These are phyloP conservation scores for Parasitella parasitica DNA, from an alignment of 371 early-diverging fungal species.

Conservation along the genomic window DNA sequence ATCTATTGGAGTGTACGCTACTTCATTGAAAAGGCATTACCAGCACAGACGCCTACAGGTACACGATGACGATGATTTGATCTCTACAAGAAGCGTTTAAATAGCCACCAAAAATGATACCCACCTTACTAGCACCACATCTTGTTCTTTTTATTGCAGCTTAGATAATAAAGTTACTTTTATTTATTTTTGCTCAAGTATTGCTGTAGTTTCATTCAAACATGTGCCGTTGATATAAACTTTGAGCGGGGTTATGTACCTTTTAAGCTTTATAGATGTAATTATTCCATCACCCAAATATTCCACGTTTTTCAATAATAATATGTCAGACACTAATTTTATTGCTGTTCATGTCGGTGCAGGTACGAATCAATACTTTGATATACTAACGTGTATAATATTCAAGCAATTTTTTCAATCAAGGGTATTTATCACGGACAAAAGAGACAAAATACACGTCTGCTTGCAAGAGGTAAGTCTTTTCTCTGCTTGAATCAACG, in stretches of 20 bases:
- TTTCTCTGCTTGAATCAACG: not conserved
- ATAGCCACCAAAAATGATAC: not conserved
- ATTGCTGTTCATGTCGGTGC: constrained; percentile 66
- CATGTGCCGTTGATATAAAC: too few relatives aligned
- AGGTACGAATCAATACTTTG: constrained; percentile 25
- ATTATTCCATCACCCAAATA: too few relatives aligned
- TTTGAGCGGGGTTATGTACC: not conserved
- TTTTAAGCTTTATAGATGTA: not conserved
- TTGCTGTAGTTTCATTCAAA: too few relatives aligned
- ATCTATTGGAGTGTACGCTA: constrained; percentile 26
- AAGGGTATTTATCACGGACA: constrained; percentile 35
- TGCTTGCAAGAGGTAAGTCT: constrained; percentile 45
- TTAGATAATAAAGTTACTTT: not conserved
- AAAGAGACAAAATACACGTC: constrained; percentile 47
- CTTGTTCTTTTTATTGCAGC: not conserved
- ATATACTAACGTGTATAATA: not conserved
- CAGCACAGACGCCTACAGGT: constrained; percentile 17
- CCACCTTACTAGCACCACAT: not conserved
- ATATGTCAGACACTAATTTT: constrained; percentile 30
- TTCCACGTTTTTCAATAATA: not conserved
- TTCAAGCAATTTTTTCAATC: not conserved
- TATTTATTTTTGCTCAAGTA: too few relatives aligned
- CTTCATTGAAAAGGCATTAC: constrained; percentile 13
- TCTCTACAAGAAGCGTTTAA: constrained; percentile 10
- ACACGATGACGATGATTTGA: constrained; percentile 11